Evolutionary conservation across 1,284 basidiomycete genomes (phyloP), one percentile per base, ranked within the genome.

Genomic region (Coriolopsis trogii): DNA sequence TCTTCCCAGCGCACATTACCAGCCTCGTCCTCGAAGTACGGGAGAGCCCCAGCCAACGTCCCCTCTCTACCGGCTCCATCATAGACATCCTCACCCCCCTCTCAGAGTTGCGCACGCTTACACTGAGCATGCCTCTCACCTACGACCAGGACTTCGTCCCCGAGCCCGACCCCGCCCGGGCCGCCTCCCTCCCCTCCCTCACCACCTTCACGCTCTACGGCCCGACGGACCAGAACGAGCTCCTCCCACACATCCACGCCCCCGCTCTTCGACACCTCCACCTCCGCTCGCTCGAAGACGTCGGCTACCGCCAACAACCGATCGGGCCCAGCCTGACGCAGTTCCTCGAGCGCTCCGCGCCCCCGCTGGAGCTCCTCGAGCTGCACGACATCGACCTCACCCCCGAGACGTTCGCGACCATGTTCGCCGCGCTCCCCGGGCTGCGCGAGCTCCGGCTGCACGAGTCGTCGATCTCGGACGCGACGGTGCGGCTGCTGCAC

Each of bases 401-500:
- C 33, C 64, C 68, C 13, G 64, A 68, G 23, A 70, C 75, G 31
- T 80, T 82, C 61, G 63, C 66, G 18, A 63, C 63, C 15, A 74
- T 70, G 53, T 74, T 84, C 59, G 52, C 63, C 3, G 53, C 63
- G 16, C 64, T 81, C 15, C 69, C 74, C 6, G 55, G 55, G 15
- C 64, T 87, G 38, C 69, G 74, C 58, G 75, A 79, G 47, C 69
- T 87, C 6, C 75, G 76, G 40, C 68, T 86, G 34, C 84, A 85
- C 63, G 81, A 84, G 59, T 81, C 79, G 50, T 81, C 84, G 33
- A 78, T 87, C 53, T 67, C 78, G 16, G 78, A 84, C 61, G 65
- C 67, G n/a, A 73, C 76, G 23, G 55, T 87, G 7, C 58, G 62
- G 9, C 55, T 67, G 36, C 62, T 86, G 21, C 61, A 67, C 25